Evolutionary conservation across 2,329 filamentous ascomycete genomes (phyloP), one percentile per base, ranked within the genome.

Genomic region (Capronia coronata): DNA sequence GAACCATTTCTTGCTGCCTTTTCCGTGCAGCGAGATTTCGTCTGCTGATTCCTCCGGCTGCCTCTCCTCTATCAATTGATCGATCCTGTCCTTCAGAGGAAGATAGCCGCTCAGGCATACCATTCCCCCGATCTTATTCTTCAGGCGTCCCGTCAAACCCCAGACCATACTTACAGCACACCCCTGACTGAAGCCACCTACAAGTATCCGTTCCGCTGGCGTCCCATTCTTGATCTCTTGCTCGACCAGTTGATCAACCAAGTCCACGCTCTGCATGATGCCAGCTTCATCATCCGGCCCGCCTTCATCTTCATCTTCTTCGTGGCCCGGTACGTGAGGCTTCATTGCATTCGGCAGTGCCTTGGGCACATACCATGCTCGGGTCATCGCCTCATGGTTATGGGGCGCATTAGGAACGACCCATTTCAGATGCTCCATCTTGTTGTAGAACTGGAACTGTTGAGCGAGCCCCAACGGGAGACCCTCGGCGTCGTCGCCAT

Each of bases 171-270:
- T 65, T 51, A 75, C 66, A 0, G 70, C 72, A 59, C 71, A 69
- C 14, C 73, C 73, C 54, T 75, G 72, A 18, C 69, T 72, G 58
- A 75, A 75, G 2, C 73, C 72, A 2, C 70, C 73, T 1, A 75
- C 60, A 2, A 75, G 63, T 25, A 75, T 71, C 9, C 72, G 63
- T 14, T 69, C 60, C 1, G 64, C 60, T 1, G 69, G 67, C 3
- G 72, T 63, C 6, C 71, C 71, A 43, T 65, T 64, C 19, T 61
- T 56, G 3, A 71, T 64, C 32, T 71, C 61, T 16, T 68, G 62
- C 38, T 73, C 69, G 41, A 75, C 65, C 38, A 75, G 54, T 2
- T 61, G 62, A 32, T 69, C 69, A 8, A 75, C 53, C 45, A 73
- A 71, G 5, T 61, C 59, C 22, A 70, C 64, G 10, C 65, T 68